Evolutionary conservation across 1,284 basidiomycete genomes (phyloP).

Genomic region (Rhodotorula sp.): DNA sequence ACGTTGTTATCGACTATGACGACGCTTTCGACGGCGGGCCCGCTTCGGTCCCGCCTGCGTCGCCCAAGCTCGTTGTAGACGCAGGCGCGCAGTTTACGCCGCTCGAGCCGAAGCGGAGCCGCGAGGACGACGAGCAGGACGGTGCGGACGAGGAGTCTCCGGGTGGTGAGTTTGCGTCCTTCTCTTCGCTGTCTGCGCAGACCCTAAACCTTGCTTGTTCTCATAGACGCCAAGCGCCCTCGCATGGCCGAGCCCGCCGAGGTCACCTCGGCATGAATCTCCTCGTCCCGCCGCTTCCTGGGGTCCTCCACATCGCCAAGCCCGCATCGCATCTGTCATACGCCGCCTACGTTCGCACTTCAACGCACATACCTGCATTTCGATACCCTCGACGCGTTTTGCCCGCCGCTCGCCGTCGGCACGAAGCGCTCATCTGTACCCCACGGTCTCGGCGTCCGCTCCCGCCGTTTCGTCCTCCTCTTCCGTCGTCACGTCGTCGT

Average conservation of each 20-base stretch:
- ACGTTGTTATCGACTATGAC: constrained; percentile 41
- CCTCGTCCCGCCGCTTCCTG: neutral
- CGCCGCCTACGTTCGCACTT: too few relatives aligned
- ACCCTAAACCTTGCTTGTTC: neutral
- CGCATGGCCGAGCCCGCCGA: constrained; percentile 1
- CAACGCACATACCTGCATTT: too few relatives aligned
- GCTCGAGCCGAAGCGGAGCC: constrained; percentile 16
- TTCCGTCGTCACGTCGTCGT: too few relatives aligned
- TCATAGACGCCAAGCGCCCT: constrained; percentile 12
- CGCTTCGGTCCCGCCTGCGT: neutral
- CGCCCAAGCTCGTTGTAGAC: neutral
- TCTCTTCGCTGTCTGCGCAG: too few relatives aligned
- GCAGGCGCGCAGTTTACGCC: neutral
- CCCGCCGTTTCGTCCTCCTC: too few relatives aligned
- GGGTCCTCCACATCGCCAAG: neutral
- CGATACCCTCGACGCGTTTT: too few relatives aligned
- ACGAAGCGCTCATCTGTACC: too few relatives aligned
- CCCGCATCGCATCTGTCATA: neutral
- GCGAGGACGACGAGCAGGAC: neutral
- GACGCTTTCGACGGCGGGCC: constrained; percentile 25
- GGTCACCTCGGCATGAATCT: neutral
- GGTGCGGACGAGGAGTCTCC: neutral
- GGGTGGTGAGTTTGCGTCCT: neutral
- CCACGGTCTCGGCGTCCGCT: too few relatives aligned
- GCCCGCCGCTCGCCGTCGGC: too few relatives aligned